Evolutionary conservation across 345 rosid genomes (phyloP).

Genomic region (Heritiera littoralis): DNA sequence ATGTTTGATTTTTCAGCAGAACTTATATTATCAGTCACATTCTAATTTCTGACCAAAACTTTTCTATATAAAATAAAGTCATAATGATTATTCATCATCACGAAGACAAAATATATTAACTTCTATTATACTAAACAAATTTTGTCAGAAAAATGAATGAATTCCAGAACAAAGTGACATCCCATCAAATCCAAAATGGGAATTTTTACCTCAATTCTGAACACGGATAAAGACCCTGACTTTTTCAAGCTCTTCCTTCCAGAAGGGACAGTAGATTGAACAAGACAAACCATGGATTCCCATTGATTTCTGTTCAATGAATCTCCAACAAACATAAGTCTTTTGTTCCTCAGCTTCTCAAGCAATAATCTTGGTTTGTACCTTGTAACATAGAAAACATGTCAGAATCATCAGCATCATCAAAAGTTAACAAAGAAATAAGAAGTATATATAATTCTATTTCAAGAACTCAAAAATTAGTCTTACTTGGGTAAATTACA

Average conservation of each 20-base stretch:
- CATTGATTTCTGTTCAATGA: conserved; percentile 94
- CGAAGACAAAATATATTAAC: not conserved
- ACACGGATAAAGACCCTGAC: conserved; percentile 62
- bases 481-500: conserved; percentile 81
- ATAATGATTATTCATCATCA: not conserved
- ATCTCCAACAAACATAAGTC: conserved; percentile 97
- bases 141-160: not conserved
- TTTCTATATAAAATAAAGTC: not conserved
- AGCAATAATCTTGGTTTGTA: conserved; percentile 66
- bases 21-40: not conserved
- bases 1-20: not conserved
- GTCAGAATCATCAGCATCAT: conserved; percentile 6
- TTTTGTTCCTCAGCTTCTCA: conserved; percentile 88
- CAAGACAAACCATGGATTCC: conserved; percentile 98
- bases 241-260: conserved; percentile 67
- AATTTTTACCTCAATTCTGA: conserved; percentile 64
- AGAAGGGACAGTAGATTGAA: conserved; percentile 70
- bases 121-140: conserved; percentile 9
- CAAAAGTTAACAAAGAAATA: not conserved
- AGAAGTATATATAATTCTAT: not conserved
- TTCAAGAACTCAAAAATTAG: not conserved
- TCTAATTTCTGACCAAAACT: not conserved
- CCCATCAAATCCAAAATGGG: not conserved
- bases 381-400: conserved; percentile 37
- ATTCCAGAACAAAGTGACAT: not conserved